These are phyloP conservation scores for Candida pini DNA, from an alignment of 805 yeast genomes.

Conservation along the genomic window DNA sequence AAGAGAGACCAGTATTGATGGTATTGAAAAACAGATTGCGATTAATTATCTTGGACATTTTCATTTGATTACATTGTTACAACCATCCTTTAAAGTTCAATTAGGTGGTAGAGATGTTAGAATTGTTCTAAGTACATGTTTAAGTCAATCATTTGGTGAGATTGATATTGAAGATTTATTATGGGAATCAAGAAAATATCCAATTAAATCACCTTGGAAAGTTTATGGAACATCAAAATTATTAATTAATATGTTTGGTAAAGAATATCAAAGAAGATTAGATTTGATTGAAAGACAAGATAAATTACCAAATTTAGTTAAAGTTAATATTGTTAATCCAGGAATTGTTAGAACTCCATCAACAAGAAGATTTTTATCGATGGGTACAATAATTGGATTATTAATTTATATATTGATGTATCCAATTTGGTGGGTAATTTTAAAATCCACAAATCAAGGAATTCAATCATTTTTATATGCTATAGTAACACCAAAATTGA, in stretches of 20 bases:
- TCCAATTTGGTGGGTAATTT: conserved; percentile 79
- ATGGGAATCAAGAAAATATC: conserved; percentile 56
- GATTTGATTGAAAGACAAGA: conserved; percentile 60
- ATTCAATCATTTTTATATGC: conserved; percentile 73
- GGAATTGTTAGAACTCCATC: conserved; percentile 89
- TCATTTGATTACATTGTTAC: conserved; percentile 71
- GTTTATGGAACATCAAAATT: conserved; percentile 81
- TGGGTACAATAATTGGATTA: conserved; percentile 63
- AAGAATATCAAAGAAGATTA: conserved; percentile 68
- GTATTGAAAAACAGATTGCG: conserved; percentile 81
- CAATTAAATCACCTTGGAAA: conserved; percentile 59
- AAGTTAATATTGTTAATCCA: conserved; percentile 78
- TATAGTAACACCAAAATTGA: conserved; percentile 64
- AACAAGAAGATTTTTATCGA: conserved; percentile 67
- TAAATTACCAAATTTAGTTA: conserved; percentile 62
- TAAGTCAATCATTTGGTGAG: conserved; percentile 68
- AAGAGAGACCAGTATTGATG: conserved; percentile 71
- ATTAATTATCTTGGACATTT: conserved; percentile 76
- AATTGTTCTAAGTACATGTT: conserved; percentile 71
- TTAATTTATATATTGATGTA: conserved; percentile 60
- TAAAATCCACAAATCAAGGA: conserved; percentile 74
- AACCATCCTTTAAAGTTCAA: conserved; percentile 83
- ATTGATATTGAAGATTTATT: conserved; percentile 59
- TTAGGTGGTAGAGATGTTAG: conserved; percentile 95
- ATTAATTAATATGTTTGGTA: conserved; percentile 66